Base-by-base conservation (phyloP, 768 basidiomycete species). In the Termitomyces sp. region DNA sequence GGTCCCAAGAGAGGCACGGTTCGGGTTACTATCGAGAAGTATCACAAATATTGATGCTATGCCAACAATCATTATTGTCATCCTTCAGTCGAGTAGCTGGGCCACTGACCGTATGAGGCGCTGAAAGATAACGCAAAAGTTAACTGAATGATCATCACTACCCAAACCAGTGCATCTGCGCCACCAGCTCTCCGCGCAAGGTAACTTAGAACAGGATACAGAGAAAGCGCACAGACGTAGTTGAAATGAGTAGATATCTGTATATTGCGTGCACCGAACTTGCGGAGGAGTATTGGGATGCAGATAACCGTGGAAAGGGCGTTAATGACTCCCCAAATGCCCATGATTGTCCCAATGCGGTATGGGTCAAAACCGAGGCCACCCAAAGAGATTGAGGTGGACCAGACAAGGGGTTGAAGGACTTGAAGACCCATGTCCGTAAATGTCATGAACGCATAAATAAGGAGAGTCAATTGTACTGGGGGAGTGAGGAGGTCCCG, bases 361-460 rank as follows among this genome's bases (percentile, higher is more conserved):
- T 79, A 76, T 0, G 89, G 85, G 22, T 76, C 69, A 38, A 91
- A 71, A 3, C 87, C 87, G 5, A 89, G 77, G 2, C 89, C 88
- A 22, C 89, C 88, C 1, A 78, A 71, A 15, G 69, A 66, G 43
- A 82, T 66, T 0, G 88, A 81, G 0, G 86, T 89, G 11, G 86
- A 84, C 53, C 71, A 78, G 38, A 77, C 67, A 44, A 80, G 67
- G 9, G 77, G 77, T 23, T 67, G 55, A 13, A 80, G 71, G 11
- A 70, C 73, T 18, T 63, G 59, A 41, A 68, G 61, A 39, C 63
- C 58, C 69, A 76, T 74, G 54, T 74, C 74, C 27, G 63, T 53
- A 64, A 78, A 77, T 10, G 70, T 43, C 18, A 76, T 65, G 60
- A 70, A 70, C 6, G 63, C 59, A 52, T 73, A 67, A 56, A 69